These are phyloP conservation scores for Penicillium antarcticum DNA, from an alignment of 495 filamentous ascomycete species.

Conservation along the genomic window DNA sequence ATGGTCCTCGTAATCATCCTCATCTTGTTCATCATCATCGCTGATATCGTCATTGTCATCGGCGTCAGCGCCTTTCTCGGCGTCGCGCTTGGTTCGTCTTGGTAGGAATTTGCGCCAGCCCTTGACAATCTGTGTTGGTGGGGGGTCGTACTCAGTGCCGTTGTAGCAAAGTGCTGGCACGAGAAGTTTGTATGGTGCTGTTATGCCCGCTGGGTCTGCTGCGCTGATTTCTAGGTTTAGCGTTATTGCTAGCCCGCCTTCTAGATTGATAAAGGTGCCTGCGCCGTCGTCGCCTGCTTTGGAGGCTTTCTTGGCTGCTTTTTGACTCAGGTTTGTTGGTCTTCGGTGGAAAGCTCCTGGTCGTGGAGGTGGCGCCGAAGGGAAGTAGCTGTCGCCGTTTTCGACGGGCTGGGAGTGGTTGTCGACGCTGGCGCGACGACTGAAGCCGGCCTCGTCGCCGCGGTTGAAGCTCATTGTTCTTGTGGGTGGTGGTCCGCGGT, in stretches of 20 bases:
- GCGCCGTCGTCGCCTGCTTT: constrained; percentile 41
- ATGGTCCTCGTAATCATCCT: constrained; percentile 27
- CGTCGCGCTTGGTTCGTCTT: constrained; percentile 22
- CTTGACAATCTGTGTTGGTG: constrained; percentile 34
- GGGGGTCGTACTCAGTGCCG: constrained; percentile 41
- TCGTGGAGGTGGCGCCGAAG: constrained; percentile 25
- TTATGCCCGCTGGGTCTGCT: constrained; percentile 83
- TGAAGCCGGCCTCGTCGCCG: constrained; percentile 8
- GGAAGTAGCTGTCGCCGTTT: constrained; percentile 40
- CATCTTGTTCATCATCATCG: constrained; percentile 25
- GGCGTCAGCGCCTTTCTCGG: constrained; percentile 12
- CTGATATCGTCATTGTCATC: constrained; percentile 21
- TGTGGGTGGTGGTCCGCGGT: constrained; percentile 39
- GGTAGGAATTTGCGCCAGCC: constrained; percentile 45
- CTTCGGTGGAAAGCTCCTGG: constrained; percentile 64
- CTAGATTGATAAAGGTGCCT: constrained; percentile 55
- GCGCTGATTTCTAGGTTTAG: constrained; percentile 85
- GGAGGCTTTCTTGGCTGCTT: constrained; percentile 45
- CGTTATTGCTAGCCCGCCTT: constrained; percentile 77
- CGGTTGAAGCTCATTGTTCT: constrained; percentile 38
- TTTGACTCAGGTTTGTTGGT: constrained; percentile 65
- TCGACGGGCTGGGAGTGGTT: constrained; percentile 30
- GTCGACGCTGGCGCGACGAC: constrained; percentile 40
- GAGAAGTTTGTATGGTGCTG: constrained; percentile 79
- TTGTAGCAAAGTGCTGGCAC: constrained; percentile 69